Conservation (phyloP, 2,329 filamentous ascomycete species). For the Akanthomyces dipterigenus region DNA sequence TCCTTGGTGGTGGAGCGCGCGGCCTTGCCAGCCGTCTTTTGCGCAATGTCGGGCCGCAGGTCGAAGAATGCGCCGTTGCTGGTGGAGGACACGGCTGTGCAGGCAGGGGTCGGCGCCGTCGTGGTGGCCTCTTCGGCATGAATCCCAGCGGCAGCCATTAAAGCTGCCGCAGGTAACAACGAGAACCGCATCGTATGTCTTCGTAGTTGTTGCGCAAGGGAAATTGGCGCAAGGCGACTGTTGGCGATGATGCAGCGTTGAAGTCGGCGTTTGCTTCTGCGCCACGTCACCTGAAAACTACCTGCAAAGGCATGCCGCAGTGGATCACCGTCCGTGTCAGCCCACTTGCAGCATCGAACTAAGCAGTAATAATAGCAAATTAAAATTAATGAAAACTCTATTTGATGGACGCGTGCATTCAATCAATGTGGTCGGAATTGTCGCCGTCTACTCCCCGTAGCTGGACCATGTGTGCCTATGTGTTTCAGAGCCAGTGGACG, state of each 20-base stretch:
- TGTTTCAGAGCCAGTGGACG: neutral
- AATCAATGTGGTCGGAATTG: no score
- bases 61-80: constrained; percentile 54
- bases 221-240: neutral
- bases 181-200: constrained; percentile 21
- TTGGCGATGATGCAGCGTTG: neutral
- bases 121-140: constrained; percentile 31
- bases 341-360: neutral
- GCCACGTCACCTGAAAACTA: constrained; percentile 1
- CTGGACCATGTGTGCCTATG: no score
- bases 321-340: neutral
- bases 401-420: no score
- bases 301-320: neutral
- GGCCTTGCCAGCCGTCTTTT: constrained; percentile 35
- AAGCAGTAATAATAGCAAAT: neutral
- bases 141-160: constrained; percentile 29
- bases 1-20: constrained; percentile 39
- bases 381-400: neutral
- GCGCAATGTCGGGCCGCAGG: constrained; percentile 47
- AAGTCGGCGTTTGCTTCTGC: neutral
- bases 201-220: neutral
- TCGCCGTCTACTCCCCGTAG: no score
- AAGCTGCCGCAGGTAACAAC: constrained; percentile 14
- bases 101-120: constrained; percentile 40
- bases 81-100: constrained; percentile 49